These are phyloP conservation scores for Carex scoparia DNA, from an alignment of 176 grass and related monocot species.

Conservation along the genomic window DNA sequence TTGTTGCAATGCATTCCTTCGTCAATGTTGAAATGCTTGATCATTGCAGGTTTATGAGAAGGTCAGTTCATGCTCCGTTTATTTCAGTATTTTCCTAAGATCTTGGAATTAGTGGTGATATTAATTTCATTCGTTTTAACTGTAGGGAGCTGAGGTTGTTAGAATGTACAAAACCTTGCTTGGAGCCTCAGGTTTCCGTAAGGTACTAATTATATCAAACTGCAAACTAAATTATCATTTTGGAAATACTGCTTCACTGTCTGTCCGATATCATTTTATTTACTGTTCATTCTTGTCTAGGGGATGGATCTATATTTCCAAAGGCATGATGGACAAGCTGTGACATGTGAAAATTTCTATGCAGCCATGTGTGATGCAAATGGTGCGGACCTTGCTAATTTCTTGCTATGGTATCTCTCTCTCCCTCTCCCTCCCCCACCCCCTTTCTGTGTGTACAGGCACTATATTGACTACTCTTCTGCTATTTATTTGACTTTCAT, in stretches of 20 bases:
- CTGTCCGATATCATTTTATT: slow-evolving; percentile 10
- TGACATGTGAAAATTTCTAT: slow-evolving; percentile 96
- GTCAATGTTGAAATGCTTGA: slow-evolving; percentile 21
- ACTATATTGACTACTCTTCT: too few relatives aligned
- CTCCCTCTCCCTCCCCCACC: neutral
- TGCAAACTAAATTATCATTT: slow-evolving; percentile 13
- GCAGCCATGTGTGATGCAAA: slow-evolving; percentile 99
- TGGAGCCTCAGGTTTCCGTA: slow-evolving; percentile 78
- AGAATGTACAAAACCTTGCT: slow-evolving; percentile 99
- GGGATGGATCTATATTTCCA: slow-evolving; percentile 99
- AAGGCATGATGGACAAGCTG: slow-evolving; percentile 97
- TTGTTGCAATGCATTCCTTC: slow-evolving; percentile 11
- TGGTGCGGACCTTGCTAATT: slow-evolving; percentile 70
- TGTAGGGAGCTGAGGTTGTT: slow-evolving; percentile 97
- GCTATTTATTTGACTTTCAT: too few relatives aligned
- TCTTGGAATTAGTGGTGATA: slow-evolving; percentile 16
- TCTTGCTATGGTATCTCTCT: slow-evolving; percentile 70
- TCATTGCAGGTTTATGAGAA: slow-evolving; percentile 92
- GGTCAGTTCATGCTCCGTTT: slow-evolving; percentile 40
- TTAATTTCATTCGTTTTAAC: slow-evolving; percentile 27
- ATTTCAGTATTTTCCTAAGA: slow-evolving; percentile 12
- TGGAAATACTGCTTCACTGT: slow-evolving; percentile 2
- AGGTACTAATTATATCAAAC: slow-evolving; percentile 42
- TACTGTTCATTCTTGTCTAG: slow-evolving; percentile 30
- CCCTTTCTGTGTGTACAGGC: neutral